Conservation (phyloP, 2,329 filamentous ascomycete species). For the Chalara sp. region DNA sequence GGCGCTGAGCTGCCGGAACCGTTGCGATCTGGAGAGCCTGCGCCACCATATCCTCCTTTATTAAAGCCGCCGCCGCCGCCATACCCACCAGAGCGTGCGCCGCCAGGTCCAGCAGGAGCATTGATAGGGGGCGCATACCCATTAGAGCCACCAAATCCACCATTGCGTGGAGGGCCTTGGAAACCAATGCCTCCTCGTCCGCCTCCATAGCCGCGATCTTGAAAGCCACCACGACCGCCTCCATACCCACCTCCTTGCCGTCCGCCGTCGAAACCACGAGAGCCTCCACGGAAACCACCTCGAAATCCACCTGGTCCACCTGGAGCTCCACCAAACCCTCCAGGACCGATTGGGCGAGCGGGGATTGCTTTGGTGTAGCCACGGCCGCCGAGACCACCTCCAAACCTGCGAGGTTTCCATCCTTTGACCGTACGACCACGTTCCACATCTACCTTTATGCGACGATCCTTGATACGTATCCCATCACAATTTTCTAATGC, state of each 20-base stretch:
- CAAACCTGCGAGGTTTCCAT: slow-evolving; percentile 87
- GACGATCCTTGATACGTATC: slow-evolving; percentile 85
- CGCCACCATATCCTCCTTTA: slow-evolving; percentile 24
- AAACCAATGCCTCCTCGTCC: slow-evolving; percentile 27
- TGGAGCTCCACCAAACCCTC: slow-evolving; percentile 49
- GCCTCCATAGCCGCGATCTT: slow-evolving; percentile 23
- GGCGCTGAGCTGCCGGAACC: slow-evolving; percentile 18
- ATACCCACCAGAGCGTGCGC: slow-evolving; percentile 38
- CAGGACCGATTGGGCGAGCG: slow-evolving; percentile 61
- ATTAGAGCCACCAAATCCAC: slow-evolving; percentile 29
- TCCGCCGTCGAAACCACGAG: slow-evolving; percentile 40
- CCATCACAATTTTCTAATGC: slow-evolving; percentile 82
- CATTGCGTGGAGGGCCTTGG: slow-evolving; percentile 23
- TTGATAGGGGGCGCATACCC: slow-evolving; percentile 48
- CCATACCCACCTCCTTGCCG: slow-evolving; percentile 39
- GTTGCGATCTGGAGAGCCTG: slow-evolving; percentile 27
- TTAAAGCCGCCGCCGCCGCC: slow-evolving; percentile 31
- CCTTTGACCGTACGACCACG: slow-evolving; percentile 88
- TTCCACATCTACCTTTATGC: slow-evolving; percentile 92
- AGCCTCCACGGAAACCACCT: slow-evolving; percentile 43
- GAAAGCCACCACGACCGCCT: slow-evolving; percentile 32
- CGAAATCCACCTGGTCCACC: slow-evolving; percentile 36
- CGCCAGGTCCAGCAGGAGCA: slow-evolving; percentile 56
- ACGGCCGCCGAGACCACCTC: slow-evolving; percentile 85
- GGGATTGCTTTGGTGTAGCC: slow-evolving; percentile 82